Evolutionary conservation across 2,329 filamentous ascomycete species (phyloP).

Genomic region (Rutstroemia sp.): DNA sequence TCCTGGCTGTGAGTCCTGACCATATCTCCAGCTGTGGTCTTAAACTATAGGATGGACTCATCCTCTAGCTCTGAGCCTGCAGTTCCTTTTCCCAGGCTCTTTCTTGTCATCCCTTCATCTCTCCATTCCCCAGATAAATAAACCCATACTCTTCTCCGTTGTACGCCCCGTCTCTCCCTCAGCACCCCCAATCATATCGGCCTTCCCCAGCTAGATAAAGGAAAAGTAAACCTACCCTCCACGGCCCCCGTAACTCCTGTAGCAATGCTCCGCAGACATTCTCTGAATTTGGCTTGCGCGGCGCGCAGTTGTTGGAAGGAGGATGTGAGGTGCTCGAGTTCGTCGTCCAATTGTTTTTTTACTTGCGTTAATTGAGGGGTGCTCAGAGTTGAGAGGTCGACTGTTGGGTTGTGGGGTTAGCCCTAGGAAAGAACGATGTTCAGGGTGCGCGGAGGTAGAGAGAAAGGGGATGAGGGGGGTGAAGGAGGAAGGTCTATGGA

Average conservation of each 20-base stretch:
- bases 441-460: background rate
- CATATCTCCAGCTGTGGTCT: too few relatives aligned
- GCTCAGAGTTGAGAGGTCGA: conserved; percentile 71
- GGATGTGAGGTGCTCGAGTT: conserved; percentile 85
- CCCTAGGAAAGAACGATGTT: background rate
- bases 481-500: too few relatives aligned
- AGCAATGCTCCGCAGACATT: conserved; percentile 75
- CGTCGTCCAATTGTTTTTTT: conserved; percentile 93
- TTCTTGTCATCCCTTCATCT: background rate
- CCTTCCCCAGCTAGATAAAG: background rate
- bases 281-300: conserved; percentile 85
- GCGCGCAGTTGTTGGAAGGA: conserved; percentile 87
- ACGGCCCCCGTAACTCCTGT: conserved; percentile 41
- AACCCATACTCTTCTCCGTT: background rate
- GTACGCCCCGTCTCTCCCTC: background rate
- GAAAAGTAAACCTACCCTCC: conserved; percentile 24
- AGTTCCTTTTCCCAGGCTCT: background rate
- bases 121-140: background rate
- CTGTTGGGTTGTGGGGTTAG: conserved; percentile 25
- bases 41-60: background rate
- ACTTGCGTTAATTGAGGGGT: conserved; percentile 81
- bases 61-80: background rate
- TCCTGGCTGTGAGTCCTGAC: too few relatives aligned
- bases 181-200: background rate
- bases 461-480: background rate